Percentiles rank a stretch among this genome's conserved stretches.
phyloP scores from a whole-genome alignment of 176 grass and related monocot genomes.

The Urochloa ruziziensis region DNA sequence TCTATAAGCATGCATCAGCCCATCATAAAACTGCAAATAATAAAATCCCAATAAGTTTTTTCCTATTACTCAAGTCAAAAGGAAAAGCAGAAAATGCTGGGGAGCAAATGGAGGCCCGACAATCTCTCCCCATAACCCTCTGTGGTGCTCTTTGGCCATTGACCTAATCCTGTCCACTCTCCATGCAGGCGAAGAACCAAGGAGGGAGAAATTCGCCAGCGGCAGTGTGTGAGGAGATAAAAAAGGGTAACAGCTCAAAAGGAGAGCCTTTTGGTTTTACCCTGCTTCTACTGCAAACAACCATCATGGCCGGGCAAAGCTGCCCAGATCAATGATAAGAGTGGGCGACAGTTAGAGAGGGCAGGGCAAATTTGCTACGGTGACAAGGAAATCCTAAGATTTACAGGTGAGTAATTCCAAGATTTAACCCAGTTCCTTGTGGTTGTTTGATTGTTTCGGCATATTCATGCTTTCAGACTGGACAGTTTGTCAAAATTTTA shows the following conservation, averaged over 20 bases:
- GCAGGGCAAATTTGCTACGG: not conserved
- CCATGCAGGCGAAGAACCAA: slow-evolving; percentile 8
- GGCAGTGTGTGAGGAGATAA: slow-evolving; percentile 14
- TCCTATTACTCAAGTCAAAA: slow-evolving; percentile 6
- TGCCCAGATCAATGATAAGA: slow-evolving; percentile 35
- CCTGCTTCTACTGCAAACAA: slow-evolving; percentile 22
- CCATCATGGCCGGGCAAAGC: slow-evolving; percentile 31
- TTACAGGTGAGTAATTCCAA: slow-evolving; percentile 22
- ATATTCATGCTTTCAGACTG: not conserved
- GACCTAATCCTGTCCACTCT: slow-evolving; percentile 49
- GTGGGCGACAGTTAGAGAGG: not conserved
- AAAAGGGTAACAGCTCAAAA: slow-evolving; percentile 19
- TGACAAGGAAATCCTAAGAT: not conserved
- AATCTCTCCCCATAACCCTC: slow-evolving; percentile 24
- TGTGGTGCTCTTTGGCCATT: slow-evolving; percentile 15
- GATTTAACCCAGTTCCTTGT: not conserved
- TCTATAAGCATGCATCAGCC: not conserved
- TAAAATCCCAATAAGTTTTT: not conserved
- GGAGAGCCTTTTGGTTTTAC: slow-evolving; percentile 39
- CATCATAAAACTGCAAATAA: not conserved
- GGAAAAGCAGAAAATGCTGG: slow-evolving; percentile 19
- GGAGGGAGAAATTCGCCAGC: not conserved
- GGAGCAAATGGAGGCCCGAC: slow-evolving; percentile 38
- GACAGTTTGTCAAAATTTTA: not conserved
- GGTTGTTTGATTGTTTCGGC: not conserved